These are phyloP conservation scores for Serendipita sp. DNA, from an alignment of 768 basidiomycete species.

Conservation along the genomic window DNA sequence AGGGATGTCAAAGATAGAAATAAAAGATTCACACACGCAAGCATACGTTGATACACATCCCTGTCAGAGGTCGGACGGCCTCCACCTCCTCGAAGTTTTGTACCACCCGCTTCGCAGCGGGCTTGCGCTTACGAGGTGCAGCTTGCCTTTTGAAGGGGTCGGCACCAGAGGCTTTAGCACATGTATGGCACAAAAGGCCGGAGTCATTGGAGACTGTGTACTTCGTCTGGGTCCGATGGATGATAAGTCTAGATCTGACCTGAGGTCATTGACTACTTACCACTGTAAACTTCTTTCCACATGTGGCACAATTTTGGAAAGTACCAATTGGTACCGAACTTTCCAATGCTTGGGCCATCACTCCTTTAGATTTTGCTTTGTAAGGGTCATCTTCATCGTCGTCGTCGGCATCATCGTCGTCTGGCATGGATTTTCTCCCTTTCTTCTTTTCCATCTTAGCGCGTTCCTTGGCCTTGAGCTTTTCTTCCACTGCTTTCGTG, in stretches of 20 bases:
- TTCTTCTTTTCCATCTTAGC: slow-evolving; percentile 12
- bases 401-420: slow-evolving; percentile 14
- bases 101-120: slow-evolving; percentile 50
- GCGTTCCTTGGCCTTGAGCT: slow-evolving; percentile 21
- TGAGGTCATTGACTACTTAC: slow-evolving; percentile 30
- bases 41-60: slow-evolving; percentile 63
- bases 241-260: not conserved
- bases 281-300: slow-evolving; percentile 73
- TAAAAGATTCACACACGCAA: not conserved
- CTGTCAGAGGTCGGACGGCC: slow-evolving; percentile 52
- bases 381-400: slow-evolving; percentile 9
- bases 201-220: slow-evolving; percentile 68
- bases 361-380: slow-evolving; percentile 14
- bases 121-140: slow-evolving; percentile 43
- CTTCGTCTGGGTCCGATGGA: slow-evolving; percentile 38
- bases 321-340: slow-evolving; percentile 56
- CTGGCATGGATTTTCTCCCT: slow-evolving; percentile 9
- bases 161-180: slow-evolving; percentile 56
- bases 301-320: slow-evolving; percentile 66
- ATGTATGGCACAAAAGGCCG: slow-evolving; percentile 72
- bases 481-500: slow-evolving; percentile 10
- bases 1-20: slow-evolving; percentile 4
- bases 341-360: slow-evolving; percentile 18
- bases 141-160: slow-evolving; percentile 77
- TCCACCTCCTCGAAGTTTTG: slow-evolving; percentile 44